Conservation (phyloP, 2,329 filamentous ascomycete genomes). For the Ceratocystis lukuohia region DNA sequence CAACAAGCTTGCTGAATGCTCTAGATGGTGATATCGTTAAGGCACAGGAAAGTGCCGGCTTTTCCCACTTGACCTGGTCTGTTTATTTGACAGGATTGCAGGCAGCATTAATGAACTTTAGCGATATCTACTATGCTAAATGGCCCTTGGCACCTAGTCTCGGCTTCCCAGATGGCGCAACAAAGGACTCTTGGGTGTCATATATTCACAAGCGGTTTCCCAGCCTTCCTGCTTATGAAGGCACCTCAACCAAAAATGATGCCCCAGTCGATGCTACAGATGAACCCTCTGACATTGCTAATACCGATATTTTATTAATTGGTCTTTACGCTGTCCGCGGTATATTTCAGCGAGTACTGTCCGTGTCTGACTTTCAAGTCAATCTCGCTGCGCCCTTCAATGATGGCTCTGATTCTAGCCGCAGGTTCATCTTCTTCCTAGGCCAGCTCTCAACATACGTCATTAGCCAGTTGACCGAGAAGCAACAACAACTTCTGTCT, state of each 20-base stretch:
- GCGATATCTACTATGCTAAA: conserved; percentile 29
- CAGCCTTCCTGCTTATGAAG: conserved; percentile 22
- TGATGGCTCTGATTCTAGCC: conserved; percentile 13
- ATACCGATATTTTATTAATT: conserved; percentile 13
- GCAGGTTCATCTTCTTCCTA: conserved; percentile 17
- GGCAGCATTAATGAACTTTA: conserved; percentile 28
- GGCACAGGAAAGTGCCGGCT: conserved; percentile 3
- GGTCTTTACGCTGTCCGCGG: conserved; percentile 15
- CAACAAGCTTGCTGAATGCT: conserved; percentile 18
- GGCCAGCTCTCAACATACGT: conserved; percentile 27
- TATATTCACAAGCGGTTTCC: conserved; percentile 25
- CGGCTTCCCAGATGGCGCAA: conserved; percentile 20
- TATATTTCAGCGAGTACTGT: conserved; percentile 9
- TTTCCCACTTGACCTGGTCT: conserved; percentile 14
- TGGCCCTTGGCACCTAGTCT: conserved; percentile 16
- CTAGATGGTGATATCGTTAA: conserved; percentile 11
- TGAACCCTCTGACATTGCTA: conserved; percentile 2
- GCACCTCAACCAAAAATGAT: background rate
- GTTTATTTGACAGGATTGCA: conserved; percentile 24
- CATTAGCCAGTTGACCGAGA: conserved; percentile 28
- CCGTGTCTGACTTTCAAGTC: background rate
- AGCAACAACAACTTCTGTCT: conserved; percentile 27
- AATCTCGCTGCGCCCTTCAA: conserved; percentile 10
- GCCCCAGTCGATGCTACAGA: background rate
- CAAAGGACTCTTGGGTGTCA: conserved; percentile 23